Conservation (phyloP, 2,329 filamentous ascomycete genomes). For the Pseudogymnoascus sp. region DNA sequence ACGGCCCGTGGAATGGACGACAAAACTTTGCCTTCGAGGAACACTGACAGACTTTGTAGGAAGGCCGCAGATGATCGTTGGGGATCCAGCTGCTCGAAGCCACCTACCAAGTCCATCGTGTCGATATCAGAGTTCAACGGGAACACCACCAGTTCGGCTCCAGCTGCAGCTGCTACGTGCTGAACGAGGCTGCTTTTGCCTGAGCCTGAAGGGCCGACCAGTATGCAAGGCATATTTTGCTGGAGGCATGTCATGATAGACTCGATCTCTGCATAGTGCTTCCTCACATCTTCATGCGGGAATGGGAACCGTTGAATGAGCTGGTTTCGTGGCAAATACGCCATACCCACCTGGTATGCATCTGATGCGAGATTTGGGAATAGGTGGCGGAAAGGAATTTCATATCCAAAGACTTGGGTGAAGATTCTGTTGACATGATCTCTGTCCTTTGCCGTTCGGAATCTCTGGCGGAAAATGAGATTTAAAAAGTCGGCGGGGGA, state of each 20-base stretch:
- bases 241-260: conserved; percentile 81
- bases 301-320: conserved; percentile 45
- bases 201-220: conserved; percentile 77
- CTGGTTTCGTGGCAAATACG: conserved; percentile 56
- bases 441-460: conserved; percentile 66
- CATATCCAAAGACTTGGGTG: conserved; percentile 48
- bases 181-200: conserved; percentile 79
- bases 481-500: conserved; percentile 67
- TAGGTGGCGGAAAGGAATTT: conserved; percentile 48
- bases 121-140: conserved; percentile 93
- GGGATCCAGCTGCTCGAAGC: conserved; percentile 90
- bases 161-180: conserved; percentile 71
- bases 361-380: conserved; percentile 61
- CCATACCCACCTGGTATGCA: conserved; percentile 74
- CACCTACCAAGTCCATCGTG: conserved; percentile 93
- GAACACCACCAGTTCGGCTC: conserved; percentile 71
- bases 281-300: conserved; percentile 43
- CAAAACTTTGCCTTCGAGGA: conserved; percentile 46
- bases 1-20: conserved; percentile 40
- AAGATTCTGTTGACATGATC: conserved; percentile 60
- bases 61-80: conserved; percentile 62
- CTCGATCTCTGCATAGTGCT: conserved; percentile 67
- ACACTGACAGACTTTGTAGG: conserved; percentile 44
- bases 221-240: conserved; percentile 79
- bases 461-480: conserved; percentile 79